Evolutionary conservation across 2,329 filamentous ascomycete species (phyloP).

Genomic region (Clarireedia sp.): DNA sequence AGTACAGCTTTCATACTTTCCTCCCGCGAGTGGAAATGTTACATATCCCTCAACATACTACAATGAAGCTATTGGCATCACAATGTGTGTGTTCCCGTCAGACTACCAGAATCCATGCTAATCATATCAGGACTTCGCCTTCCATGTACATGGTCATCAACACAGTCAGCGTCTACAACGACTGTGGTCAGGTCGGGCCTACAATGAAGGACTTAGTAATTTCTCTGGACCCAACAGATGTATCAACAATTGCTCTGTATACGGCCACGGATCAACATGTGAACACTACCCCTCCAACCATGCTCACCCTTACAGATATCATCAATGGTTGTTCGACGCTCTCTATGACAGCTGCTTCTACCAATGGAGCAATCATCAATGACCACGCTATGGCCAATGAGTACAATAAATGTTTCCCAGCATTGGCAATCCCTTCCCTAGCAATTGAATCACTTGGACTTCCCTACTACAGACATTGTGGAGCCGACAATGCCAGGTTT

Average conservation of each 20-base stretch:
- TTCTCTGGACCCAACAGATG: slow-evolving; percentile 29
- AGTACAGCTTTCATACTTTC: slow-evolving; percentile 17
- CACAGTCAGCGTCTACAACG: slow-evolving; percentile 31
- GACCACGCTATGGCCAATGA: slow-evolving; percentile 10
- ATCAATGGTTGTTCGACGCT: slow-evolving; percentile 26
- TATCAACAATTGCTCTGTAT: slow-evolving; percentile 30
- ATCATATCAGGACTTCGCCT: slow-evolving; percentile 30
- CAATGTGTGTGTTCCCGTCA: slow-evolving; percentile 10
- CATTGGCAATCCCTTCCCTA: slow-evolving; percentile 14
- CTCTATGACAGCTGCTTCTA: neutral
- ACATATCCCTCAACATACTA: slow-evolving; percentile 14
- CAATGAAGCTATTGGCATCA: slow-evolving; percentile 9
- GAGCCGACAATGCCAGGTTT: slow-evolving; percentile 31
- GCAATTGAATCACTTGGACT: slow-evolving; percentile 14
- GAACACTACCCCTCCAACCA: slow-evolving; percentile 15
- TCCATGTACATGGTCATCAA: slow-evolving; percentile 34
- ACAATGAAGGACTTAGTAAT: slow-evolving; percentile 28
- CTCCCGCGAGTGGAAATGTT: slow-evolving; percentile 9
- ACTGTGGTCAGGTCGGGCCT: slow-evolving; percentile 27
- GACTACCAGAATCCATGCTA: neutral
- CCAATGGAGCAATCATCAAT: slow-evolving; percentile 7
- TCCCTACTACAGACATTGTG: slow-evolving; percentile 31
- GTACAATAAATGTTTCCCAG: slow-evolving; percentile 18
- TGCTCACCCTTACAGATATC: slow-evolving; percentile 31
- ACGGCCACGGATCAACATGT: slow-evolving; percentile 21